Percentiles rank a stretch among this genome's conserved stretches.
Evolutionary conservation across 176 grass and related monocot genomes (phyloP).

Genomic region (Cocos nucifera): DNA sequence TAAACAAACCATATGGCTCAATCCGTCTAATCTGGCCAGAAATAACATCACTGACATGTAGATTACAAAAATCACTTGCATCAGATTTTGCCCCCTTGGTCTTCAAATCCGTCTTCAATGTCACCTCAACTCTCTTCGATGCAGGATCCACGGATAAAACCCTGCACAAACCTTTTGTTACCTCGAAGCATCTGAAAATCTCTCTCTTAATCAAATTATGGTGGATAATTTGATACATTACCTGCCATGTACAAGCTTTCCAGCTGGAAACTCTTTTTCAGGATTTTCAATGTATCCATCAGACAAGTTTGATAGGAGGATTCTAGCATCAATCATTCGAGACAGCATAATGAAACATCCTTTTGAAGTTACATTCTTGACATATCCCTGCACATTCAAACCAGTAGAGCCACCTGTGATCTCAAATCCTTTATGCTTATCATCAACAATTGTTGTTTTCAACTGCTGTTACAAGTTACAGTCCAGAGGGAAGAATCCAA

Average conservation of each 20-base stretch:
- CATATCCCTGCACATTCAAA: constrained; percentile 61
- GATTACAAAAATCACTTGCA: constrained; percentile 35
- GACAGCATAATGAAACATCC: constrained; percentile 95
- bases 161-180: constrained; percentile 28
- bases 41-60: constrained; percentile 63
- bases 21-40: constrained; percentile 67
- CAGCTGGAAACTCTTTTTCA: constrained; percentile 69
- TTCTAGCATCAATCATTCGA: constrained; percentile 63
- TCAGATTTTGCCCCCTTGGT: constrained; percentile 33
- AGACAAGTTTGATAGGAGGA: constrained; percentile 75
- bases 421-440: too few relatives aligned
- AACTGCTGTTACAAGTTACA: too few relatives aligned
- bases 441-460: too few relatives aligned
- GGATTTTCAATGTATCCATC: constrained; percentile 79
- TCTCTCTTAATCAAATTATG: neutral
- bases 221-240: constrained; percentile 18
- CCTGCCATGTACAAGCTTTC: constrained; percentile 82
- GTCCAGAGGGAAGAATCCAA: too few relatives aligned
- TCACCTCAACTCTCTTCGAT: constrained; percentile 75
- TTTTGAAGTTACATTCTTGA: constrained; percentile 77
- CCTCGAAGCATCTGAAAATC: too few relatives aligned
- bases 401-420: neutral
- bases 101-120: constrained; percentile 41
- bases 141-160: constrained; percentile 50
- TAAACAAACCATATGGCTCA: constrained; percentile 80